Conservation (phyloP, 352 stramenopile species). For the Phytophthora fragariaefolia region DNA sequence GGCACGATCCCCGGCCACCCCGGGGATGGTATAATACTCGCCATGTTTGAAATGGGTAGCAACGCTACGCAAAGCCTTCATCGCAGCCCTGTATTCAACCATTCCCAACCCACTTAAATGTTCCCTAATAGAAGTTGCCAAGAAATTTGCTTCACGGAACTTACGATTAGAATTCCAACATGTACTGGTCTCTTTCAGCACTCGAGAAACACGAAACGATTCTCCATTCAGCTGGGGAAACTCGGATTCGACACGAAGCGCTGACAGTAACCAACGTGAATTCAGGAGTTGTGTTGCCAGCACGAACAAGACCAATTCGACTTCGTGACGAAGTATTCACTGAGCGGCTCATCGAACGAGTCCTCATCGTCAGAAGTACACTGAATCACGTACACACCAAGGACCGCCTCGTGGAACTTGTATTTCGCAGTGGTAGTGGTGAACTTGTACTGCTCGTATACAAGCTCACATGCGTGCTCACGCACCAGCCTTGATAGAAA, state of each 20-base stretch:
- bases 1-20: too few species aligned
- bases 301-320: too few species aligned
- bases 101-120: constrained; percentile 1
- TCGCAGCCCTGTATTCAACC: neutral
- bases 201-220: too few species aligned
- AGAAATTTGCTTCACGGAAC: neutral
- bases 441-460: neutral
- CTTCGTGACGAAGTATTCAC: too few species aligned
- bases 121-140: too few species aligned
- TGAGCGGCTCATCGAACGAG: neutral
- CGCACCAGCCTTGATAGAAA: neutral
- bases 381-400: neutral
- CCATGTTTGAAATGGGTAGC: too few species aligned
- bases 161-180: neutral
- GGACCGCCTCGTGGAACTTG: too few species aligned
- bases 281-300: too few species aligned
- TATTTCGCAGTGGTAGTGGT: neutral
- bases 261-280: too few species aligned
- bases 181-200: neutral
- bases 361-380: neutral
- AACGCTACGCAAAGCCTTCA: neutral
- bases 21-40: too few species aligned
- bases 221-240: too few species aligned
- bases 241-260: neutral
- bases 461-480: neutral